A percentile compares a stretch with the other conserved stretches of the same genome.
Conservation (phyloP, 139 green algal species). For the Yamagishiella unicocca region DNA sequence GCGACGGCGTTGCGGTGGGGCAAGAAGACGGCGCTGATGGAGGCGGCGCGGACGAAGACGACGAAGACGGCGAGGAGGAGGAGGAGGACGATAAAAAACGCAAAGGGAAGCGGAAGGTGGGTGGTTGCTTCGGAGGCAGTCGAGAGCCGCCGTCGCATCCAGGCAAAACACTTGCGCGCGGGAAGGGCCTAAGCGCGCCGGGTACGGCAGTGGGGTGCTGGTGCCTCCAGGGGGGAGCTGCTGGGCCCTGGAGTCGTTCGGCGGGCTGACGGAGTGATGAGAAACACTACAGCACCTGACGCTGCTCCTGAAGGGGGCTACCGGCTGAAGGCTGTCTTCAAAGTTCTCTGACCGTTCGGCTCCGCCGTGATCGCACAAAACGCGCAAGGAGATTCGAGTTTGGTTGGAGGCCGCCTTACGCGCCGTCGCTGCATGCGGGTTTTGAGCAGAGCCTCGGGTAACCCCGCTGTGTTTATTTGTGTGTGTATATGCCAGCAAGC, state of each 20-base stretch:
- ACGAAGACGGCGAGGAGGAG: conserved; percentile 23
- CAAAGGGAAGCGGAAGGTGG: conserved; percentile 7
- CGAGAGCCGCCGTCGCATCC: too few relatives aligned
- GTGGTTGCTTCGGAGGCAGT: too few relatives aligned
- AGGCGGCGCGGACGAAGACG: conserved; percentile 2
- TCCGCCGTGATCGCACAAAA: neutral
- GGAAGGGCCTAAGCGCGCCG: too few relatives aligned
- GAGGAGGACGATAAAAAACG: neutral
- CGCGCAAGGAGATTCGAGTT: too few relatives aligned
- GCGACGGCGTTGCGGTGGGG: neutral
- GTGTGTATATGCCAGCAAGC: too few relatives aligned
- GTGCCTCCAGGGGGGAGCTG: too few relatives aligned
- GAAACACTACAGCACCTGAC: neutral
- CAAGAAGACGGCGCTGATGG: neutral
- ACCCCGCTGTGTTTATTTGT: too few relatives aligned
- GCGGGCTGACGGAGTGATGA: conserved; percentile 37
- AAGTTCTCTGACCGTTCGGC: conserved; percentile 44
- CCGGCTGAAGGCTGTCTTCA: conserved; percentile 38
- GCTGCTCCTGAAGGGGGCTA: neutral
- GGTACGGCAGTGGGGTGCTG: too few relatives aligned
- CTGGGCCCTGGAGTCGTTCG: too few relatives aligned
- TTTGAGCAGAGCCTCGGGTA: too few relatives aligned
- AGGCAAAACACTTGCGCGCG: too few relatives aligned
- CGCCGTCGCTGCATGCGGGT: neutral
- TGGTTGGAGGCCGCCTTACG: neutral